phyloP scores from a whole-genome alignment of 768 basidiomycete genomes.

The Trametes cinnabarina region DNA sequence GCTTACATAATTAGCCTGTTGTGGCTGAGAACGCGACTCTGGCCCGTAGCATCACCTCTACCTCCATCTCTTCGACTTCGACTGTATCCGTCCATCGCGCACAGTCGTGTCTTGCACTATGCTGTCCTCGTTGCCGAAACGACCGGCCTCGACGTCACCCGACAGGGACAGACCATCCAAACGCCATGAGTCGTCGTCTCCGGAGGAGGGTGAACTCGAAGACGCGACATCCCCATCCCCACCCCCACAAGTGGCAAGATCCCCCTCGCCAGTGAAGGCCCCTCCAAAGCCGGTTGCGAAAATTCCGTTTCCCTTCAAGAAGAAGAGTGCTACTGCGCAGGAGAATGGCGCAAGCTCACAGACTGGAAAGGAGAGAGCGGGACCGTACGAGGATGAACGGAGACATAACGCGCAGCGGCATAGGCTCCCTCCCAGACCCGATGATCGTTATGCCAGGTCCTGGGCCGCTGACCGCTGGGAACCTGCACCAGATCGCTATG shows the following conservation, averaged over 20 bases:
- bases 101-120: constrained; percentile 1
- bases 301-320: constrained; percentile 78
- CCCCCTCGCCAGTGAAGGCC: constrained; percentile 30
- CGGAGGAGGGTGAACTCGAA: constrained; percentile 83
- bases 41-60: constrained; percentile 18
- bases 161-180: constrained; percentile 51
- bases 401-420: constrained; percentile 34
- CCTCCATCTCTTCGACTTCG: constrained; percentile 3
- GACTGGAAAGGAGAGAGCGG: not conserved
- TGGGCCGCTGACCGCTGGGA: constrained; percentile 41
- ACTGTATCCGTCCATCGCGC: not conserved
- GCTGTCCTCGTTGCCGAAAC: constrained; percentile 42
- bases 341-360: constrained; percentile 17
- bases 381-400: constrained; percentile 40
- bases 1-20: constrained; percentile 10
- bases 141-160: constrained; percentile 56
- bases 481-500: constrained; percentile 22
- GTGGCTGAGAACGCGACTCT: constrained; percentile 31
- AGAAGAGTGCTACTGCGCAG: constrained; percentile 27
- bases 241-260: constrained; percentile 22
- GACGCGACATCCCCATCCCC: constrained; percentile 41
- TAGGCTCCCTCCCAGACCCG: constrained; percentile 16
- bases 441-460: constrained; percentile 9
- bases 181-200: constrained; percentile 55
- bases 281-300: constrained; percentile 40